Evolutionary conservation across 1,139 yeast species (phyloP).

Genomic region (Meyerozyma smithsonii): DNA sequence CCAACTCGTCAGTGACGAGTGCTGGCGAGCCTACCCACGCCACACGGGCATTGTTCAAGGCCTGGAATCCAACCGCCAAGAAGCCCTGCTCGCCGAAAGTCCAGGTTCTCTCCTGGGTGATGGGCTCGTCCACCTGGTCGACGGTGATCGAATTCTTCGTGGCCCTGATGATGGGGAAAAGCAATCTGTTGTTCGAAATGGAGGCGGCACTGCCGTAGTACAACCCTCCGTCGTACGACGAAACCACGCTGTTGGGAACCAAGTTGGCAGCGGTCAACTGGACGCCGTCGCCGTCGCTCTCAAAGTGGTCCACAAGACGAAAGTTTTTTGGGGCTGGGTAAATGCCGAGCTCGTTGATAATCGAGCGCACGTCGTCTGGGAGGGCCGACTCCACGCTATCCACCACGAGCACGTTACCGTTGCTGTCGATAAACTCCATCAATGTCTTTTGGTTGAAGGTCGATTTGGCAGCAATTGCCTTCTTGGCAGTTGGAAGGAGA

Average conservation of each 20-base stretch:
- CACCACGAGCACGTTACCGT: slow-evolving; percentile 73
- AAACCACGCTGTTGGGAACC: slow-evolving; percentile 18
- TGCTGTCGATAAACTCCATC: slow-evolving; percentile 50
- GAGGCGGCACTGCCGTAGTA: slow-evolving; percentile 42
- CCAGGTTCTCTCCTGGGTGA: slow-evolving; percentile 57
- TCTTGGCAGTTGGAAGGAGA: slow-evolving; percentile 37
- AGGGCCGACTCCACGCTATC: slow-evolving; percentile 38
- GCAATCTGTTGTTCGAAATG: slow-evolving; percentile 47
- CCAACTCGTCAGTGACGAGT: slow-evolving; percentile 51
- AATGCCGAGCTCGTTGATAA: slow-evolving; percentile 78
- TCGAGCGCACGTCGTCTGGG: slow-evolving; percentile 64
- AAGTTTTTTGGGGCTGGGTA: slow-evolving; percentile 77
- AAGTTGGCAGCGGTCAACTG: slow-evolving; percentile 22
- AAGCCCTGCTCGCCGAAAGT: slow-evolving; percentile 78
- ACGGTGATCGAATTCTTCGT: slow-evolving; percentile 64
- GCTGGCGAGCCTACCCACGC: slow-evolving; percentile 73
- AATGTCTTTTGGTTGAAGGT: slow-evolving; percentile 29
- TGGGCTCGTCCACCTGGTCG: slow-evolving; percentile 30
- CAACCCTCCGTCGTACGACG: slow-evolving; percentile 8
- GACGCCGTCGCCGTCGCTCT: slow-evolving; percentile 24
- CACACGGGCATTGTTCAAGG: slow-evolving; percentile 71
- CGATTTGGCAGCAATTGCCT: slow-evolving; percentile 26
- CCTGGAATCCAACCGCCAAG: slow-evolving; percentile 79
- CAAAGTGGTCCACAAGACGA: slow-evolving; percentile 64
- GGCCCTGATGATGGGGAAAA: slow-evolving; percentile 70